Evolutionary conservation across 163 green algal genomes (phyloP), one percentile per base, ranked within the genome.

Genomic region (Volvox carteri): DNA sequence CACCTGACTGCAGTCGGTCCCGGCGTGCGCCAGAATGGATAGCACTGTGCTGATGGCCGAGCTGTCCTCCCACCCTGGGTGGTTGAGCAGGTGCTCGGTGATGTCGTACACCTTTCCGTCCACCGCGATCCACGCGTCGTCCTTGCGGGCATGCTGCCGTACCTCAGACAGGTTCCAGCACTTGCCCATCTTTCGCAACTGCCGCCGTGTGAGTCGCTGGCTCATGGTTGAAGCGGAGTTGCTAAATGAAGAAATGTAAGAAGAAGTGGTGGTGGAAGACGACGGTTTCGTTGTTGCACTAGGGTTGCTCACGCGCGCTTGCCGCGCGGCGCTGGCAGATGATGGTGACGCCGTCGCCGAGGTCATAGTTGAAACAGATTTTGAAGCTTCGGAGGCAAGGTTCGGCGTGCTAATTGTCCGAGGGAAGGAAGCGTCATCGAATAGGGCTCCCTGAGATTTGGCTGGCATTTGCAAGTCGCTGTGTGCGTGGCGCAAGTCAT

Each of bases 91-190:
- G 84, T 93, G 91, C 62, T 93, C 87, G 0, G 87, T 90, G 50
- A 93, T 92, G 85, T 93, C 91, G 52, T 92, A 93, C 21, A 93
- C 88, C 4, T 76, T 79, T 12, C 91, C 91, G 78, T 93, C 79
- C 7, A 93, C 84, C 23, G 52, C 87, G 46, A 93, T 91, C 91
- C 91, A 93, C 9, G 60, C 60, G 54, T 92, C 87, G 62, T 93
- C 91, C 52, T 84, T 73, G 72, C 79, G 86, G 0, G 80, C 25
- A 62, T 93, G 91, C 65, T 88, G 30, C 1, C 62, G 46, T 2
- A 93, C 85, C 14, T 93, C 87, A 21, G 37, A 41, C 16, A 86
- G 62, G n/a, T 9, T 77, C 42, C 65, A 86, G 30, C 2, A n/a
- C 16, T 50, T 60, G 30, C 79, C 60, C n/a, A 86, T 4, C 62